Conservation (phyloP, 495 filamentous ascomycete species). For the Viridothelium virens region DNA sequence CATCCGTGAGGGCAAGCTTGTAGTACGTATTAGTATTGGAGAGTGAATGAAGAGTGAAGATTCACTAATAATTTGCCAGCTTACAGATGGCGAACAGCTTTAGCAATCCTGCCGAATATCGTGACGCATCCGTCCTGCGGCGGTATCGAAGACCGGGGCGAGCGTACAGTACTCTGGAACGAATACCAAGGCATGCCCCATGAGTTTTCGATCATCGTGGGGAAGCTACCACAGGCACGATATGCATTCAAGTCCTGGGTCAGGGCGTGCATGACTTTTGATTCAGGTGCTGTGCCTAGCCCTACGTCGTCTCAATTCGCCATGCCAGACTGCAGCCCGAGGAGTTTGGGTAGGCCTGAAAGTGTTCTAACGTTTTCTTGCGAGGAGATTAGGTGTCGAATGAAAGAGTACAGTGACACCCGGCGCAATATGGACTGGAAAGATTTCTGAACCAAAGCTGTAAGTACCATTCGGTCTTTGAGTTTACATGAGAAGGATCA, state of each 20-base stretch:
- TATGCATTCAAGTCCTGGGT: background rate
- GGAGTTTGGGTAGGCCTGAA: background rate
- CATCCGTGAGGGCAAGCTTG: background rate
- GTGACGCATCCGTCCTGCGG: background rate
- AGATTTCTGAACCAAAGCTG: background rate
- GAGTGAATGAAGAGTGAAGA: background rate
- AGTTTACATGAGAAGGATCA: no score
- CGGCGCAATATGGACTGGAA: background rate
- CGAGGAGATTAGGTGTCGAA: background rate
- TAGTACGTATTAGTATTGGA: background rate
- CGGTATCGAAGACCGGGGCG: background rate
- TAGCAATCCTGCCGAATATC: background rate
- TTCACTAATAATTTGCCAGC: background rate
- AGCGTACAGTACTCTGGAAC: background rate
- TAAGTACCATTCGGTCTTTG: background rate
- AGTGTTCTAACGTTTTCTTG: background rate
- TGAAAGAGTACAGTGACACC: background rate
- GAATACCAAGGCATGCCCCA: conserved; percentile 7
- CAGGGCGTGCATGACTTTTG: background rate
- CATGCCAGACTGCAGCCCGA: background rate
- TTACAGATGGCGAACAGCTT: background rate
- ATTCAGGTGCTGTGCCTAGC: background rate
- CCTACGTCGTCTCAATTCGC: background rate
- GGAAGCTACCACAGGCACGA: background rate
- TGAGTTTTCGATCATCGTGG: conserved; percentile 2